Evolutionary conservation across 805 yeast species (phyloP).

Genomic region (Kazachstania bromeliacearum): DNA sequence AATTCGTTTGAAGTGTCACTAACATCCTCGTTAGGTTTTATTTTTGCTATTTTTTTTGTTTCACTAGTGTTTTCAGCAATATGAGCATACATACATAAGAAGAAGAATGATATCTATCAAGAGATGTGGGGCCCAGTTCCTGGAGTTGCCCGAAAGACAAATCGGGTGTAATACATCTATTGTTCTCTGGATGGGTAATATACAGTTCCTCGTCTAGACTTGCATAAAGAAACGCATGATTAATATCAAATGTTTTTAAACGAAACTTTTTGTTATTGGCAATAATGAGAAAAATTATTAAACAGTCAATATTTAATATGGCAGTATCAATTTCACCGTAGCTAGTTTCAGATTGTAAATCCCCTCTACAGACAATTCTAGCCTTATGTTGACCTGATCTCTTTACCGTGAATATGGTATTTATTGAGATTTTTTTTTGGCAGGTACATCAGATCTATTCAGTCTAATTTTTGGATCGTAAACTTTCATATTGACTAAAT

Average conservation of each 20-base stretch:
- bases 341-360: constrained; percentile 2
- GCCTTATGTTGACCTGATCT: constrained; percentile 6
- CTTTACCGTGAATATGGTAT: constrained; percentile 4
- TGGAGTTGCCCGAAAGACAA: no score
- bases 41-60: no score
- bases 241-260: constrained; percentile 2
- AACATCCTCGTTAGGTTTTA: no score
- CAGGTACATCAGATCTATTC: not conserved
- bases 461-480: not conserved
- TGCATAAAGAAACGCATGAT: constrained; percentile 5
- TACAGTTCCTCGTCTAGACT: not conserved
- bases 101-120: no score
- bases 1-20: no score
- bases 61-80: no score
- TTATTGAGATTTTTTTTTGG: not conserved
- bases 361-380: constrained; percentile 6
- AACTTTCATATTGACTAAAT: constrained; percentile 1
- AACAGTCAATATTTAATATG: not conserved
- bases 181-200: not conserved
- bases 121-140: no score
- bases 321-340: constrained; percentile 3
- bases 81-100: no score
- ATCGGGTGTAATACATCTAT: not conserved
- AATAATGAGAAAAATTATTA: constrained; percentile 4
- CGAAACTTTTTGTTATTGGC: not conserved